phyloP scores from a whole-genome alignment of 345 rosid species.

The Eucalyptus decipiens region DNA sequence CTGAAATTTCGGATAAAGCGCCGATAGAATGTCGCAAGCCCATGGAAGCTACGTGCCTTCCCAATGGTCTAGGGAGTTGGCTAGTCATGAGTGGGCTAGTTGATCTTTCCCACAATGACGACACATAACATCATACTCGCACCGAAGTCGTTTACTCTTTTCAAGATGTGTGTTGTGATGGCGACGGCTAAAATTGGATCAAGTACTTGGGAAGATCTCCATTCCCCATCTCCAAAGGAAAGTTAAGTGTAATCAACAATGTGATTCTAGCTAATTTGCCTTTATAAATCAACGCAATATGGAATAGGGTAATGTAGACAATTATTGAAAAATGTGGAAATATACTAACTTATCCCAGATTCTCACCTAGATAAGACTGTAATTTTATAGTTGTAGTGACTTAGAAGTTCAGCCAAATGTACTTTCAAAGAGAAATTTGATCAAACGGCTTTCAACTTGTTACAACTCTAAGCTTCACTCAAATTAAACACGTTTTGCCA shows the following conservation, averaged over 20 bases:
- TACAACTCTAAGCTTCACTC: not conserved
- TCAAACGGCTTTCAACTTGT: not conserved
- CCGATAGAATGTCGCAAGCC: fast-evolving
- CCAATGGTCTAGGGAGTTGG: too few relatives aligned
- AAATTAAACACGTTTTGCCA: not conserved
- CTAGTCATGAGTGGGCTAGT: too few relatives aligned
- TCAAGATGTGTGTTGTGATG: not conserved
- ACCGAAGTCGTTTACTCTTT: not conserved
- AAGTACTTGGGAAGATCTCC: not conserved
- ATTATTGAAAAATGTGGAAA: not conserved
- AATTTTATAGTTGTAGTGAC: too few relatives aligned
- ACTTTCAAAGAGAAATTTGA: not conserved
- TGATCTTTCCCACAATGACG: not conserved
- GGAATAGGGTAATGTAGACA: not conserved
- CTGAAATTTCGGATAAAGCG: too few relatives aligned
- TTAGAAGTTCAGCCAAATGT: not conserved
- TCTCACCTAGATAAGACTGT: not conserved
- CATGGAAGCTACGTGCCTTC: too few relatives aligned
- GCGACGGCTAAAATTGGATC: not conserved
- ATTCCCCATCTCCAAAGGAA: not conserved
- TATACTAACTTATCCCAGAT: not conserved
- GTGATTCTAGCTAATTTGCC: not conserved
- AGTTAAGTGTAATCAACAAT: not conserved
- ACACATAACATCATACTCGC: not conserved
- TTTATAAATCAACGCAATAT: not conserved